These are phyloP conservation scores for Corylus avellana DNA, from an alignment of 306 rosid genomes.

Conservation along the genomic window DNA sequence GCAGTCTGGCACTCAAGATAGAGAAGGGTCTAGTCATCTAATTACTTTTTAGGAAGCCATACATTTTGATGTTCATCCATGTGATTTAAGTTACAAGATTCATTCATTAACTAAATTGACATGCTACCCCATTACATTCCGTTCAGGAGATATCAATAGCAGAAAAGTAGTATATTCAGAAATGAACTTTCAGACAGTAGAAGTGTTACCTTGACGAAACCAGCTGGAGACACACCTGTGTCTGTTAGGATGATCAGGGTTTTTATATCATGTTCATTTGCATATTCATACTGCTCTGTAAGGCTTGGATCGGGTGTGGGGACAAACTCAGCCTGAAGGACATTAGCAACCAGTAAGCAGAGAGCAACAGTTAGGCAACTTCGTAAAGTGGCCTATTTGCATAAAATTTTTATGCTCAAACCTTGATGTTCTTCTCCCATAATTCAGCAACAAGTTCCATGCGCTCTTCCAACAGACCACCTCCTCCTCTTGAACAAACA, in stretches of 20 bases:
- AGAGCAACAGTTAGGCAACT: slow-evolving; percentile 18
- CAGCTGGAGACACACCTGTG: slow-evolving; percentile 53
- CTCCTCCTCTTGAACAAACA: slow-evolving; percentile 96
- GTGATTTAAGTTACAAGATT: slow-evolving; percentile 11
- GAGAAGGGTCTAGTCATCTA: background rate
- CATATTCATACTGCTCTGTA: slow-evolving; percentile 94
- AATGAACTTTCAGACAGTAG: slow-evolving; percentile 18
- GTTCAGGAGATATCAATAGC: slow-evolving; percentile 12
- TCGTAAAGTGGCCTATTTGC: slow-evolving; percentile 18
- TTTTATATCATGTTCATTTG: slow-evolving; percentile 87
- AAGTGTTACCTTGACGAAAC: slow-evolving; percentile 68
- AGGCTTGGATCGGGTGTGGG: slow-evolving; percentile 89
- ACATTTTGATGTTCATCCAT: background rate
- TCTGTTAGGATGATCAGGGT: slow-evolving; percentile 85
- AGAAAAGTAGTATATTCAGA: slow-evolving; percentile 11
- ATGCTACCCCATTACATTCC: slow-evolving; percentile 4
- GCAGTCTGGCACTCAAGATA: background rate
- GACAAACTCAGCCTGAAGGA: slow-evolving; percentile 78
- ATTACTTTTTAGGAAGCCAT: background rate
- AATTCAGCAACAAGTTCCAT: slow-evolving; percentile 88
- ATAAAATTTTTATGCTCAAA: slow-evolving; percentile 32
- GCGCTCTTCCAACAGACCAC: slow-evolving; percentile 81
- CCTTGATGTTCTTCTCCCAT: slow-evolving; percentile 91
- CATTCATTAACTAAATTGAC: background rate
- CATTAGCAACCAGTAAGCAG: slow-evolving; percentile 37